A percentile compares a stretch with the other conserved stretches of the same genome.
Evolutionary conservation across 257 asterid genomes (phyloP).

Genomic region (Apocynum venetum): DNA sequence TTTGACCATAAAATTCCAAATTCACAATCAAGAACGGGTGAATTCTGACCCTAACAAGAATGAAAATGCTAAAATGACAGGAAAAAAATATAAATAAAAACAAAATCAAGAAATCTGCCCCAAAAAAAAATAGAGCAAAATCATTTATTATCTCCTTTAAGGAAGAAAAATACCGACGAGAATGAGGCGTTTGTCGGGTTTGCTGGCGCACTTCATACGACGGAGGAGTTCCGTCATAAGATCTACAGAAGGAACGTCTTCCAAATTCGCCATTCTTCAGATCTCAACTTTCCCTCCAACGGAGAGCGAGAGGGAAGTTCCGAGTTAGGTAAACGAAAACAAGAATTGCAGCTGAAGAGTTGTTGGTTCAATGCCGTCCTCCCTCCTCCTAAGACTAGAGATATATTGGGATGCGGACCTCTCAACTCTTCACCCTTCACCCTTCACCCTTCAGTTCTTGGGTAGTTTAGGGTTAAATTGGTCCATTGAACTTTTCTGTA

Average conservation of each 20-base stretch:
- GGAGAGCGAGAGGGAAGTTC: background rate
- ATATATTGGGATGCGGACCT: too few relatives aligned
- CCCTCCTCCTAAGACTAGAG: too few relatives aligned
- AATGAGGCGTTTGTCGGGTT: conserved; percentile 89
- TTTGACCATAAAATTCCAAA: background rate
- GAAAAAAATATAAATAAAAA: background rate
- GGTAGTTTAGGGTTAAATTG: too few relatives aligned
- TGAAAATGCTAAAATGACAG: background rate
- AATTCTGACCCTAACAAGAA: background rate
- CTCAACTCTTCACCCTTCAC: too few relatives aligned
- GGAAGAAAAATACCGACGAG: conserved; percentile 47
- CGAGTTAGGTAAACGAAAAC: background rate
- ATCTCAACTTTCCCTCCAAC: background rate
- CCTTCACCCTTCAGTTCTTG: too few relatives aligned
- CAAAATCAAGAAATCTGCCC: background rate
- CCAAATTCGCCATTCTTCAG: conserved; percentile 39
- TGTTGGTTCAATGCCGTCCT: background rate
- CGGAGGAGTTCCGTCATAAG: conserved; percentile 80
- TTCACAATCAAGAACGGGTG: background rate
- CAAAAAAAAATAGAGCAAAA: background rate
- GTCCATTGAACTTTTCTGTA: too few relatives aligned
- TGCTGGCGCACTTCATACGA: conserved; percentile 65
- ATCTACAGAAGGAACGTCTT: conserved; percentile 63
- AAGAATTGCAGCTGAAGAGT: background rate
- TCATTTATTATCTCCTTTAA: background rate